Evolutionary conservation across 331 rosid genomes (phyloP).

Genomic region (Malus hybrid): DNA sequence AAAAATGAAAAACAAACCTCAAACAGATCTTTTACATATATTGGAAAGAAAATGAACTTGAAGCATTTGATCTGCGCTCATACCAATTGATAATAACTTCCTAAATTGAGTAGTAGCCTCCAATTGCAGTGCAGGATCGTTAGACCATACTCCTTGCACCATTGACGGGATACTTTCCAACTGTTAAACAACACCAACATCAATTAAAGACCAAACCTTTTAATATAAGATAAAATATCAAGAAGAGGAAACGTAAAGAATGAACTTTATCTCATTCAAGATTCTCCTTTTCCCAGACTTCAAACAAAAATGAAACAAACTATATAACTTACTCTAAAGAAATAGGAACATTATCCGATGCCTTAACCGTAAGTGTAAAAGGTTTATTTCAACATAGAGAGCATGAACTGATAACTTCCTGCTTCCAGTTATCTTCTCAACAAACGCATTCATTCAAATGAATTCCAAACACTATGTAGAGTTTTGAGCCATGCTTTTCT

Average conservation of each 20-base stretch:
- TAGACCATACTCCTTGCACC: slow-evolving; percentile 49
- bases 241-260: not conserved
- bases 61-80: not conserved
- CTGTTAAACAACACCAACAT: slow-evolving; percentile 15
- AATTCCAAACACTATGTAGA: not conserved
- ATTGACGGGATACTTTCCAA: slow-evolving; percentile 48
- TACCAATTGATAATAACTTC: slow-evolving; percentile 54
- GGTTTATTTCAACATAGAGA: not conserved
- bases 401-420: not conserved
- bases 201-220: not conserved
- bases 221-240: not conserved
- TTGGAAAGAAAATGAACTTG: not conserved
- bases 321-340: not conserved
- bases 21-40: not conserved
- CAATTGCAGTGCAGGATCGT: slow-evolving; percentile 32
- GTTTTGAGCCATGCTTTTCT: not conserved
- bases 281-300: not conserved
- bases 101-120: slow-evolving; percentile 51
- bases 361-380: not conserved
- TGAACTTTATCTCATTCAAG: not conserved
- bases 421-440: not conserved
- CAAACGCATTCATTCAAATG: not conserved
- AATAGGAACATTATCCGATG: not conserved
- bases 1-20: not conserved
- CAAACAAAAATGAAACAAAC: not conserved